Evolutionary conservation across 768 basidiomycete genomes (phyloP), one percentile per base, ranked within the genome.

Genomic region (Kwoniella sp.): DNA sequence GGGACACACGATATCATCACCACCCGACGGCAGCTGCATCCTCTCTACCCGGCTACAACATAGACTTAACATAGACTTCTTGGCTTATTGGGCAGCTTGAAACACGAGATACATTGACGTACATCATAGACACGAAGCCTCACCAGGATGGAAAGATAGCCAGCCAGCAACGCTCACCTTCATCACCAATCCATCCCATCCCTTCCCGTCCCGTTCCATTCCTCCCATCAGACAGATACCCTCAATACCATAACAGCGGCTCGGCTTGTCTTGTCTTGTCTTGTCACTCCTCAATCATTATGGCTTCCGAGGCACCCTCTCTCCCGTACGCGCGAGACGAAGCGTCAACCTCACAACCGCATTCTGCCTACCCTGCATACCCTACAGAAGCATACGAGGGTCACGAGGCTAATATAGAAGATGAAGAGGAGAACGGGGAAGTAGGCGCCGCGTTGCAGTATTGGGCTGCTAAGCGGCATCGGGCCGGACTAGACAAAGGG

Each of bases 401-500:
- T 13, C 55, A 63, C n/a, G 55, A 51, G 8, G 58, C 41, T 17
- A 29, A 65, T n/a, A 25, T 57, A 50, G 71, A 55, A 28, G 29
- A 37, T 0, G 60, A 64, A 29, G 70, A 58, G 22, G 59, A 62
- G 23, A 30, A 55, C 38, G 63, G 47, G 20, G 67, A 60, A 22
- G 62, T 67, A 11, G 60, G 69, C 20, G 56, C 73, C 23, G 75
- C 76, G 25, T 63, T 76, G 52, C 81, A 81, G 56, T 79, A 81
- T 62, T 82, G 77, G 76, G 75, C 79, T 11, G 73, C 76, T 31
- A 93, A 94, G 79, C 87, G 93, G 48, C 93, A 97, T 82, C 92
- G 91, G 13, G 92, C 90, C 76, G 92, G 92, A 13, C 94, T 93
- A 76, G 90, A 91, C 2, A 85, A 88, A 4, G 89, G 88, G 1